Percentiles rank a stretch among this genome's conserved stretches.
Conservation (phyloP, 441 rosid genomes). For the Daphne laureola region DNA sequence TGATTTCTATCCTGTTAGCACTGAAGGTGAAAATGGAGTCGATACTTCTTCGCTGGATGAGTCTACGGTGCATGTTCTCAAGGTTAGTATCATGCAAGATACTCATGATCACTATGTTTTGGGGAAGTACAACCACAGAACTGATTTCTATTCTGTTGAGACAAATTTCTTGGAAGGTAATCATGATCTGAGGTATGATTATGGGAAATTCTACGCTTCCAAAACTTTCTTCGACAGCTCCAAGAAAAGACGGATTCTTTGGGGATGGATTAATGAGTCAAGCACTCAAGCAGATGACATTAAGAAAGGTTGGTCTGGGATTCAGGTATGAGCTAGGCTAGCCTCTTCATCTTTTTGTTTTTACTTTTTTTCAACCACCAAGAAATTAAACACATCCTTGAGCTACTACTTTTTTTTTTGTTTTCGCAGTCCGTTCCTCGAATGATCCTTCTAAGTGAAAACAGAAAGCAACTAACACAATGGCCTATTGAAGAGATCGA, state of each 20-base stretch:
- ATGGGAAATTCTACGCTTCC: slow-evolving; percentile 46
- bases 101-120: slow-evolving; percentile 32
- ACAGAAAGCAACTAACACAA: slow-evolving; percentile 27
- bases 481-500: slow-evolving; percentile 33
- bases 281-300: slow-evolving; percentile 25
- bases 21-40: slow-evolving; percentile 20
- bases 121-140: slow-evolving; percentile 24
- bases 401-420: no score
- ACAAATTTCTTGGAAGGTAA: slow-evolving; percentile 27
- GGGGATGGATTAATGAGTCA: slow-evolving; percentile 47
- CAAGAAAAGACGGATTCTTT: slow-evolving; percentile 34
- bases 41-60: slow-evolving; percentile 28
- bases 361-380: no score
- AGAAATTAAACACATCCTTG: no score
- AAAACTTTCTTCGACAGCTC: slow-evolving; percentile 40
- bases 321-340: slow-evolving; percentile 24
- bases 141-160: slow-evolving; percentile 28
- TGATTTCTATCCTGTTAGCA: slow-evolving; percentile 37
- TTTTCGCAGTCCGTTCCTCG: slow-evolving; percentile 24
- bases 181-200: slow-evolving; percentile 37
- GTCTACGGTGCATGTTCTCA: slow-evolving; percentile 40
- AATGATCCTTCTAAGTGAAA: slow-evolving; percentile 19
- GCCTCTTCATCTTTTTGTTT: no score
- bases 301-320: slow-evolving; percentile 45
- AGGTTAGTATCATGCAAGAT: slow-evolving; percentile 29